Base-by-base conservation (phyloP, 768 basidiomycete species). In the Phanerochaete carnosa region DNA sequence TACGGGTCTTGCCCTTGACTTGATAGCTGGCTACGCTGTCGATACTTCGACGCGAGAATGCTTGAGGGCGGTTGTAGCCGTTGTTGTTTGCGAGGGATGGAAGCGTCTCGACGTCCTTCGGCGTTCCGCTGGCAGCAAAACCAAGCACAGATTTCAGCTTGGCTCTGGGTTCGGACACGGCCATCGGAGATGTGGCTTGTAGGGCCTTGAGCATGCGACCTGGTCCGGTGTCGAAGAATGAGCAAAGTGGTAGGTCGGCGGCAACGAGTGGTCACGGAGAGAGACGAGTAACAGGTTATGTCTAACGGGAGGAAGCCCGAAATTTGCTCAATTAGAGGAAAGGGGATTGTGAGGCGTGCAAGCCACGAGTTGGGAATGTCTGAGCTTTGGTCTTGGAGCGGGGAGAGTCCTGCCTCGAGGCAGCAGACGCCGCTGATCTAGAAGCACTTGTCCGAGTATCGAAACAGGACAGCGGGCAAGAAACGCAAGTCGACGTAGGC, bases 121-220 rank as follows among this genome's bases (percentile, higher is more conserved):
- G 75, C 50, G 72, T 59, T 57, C 76, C 59, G 66, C 64, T 55
- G n/a, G 54, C 54, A 22, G 54, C 65, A 43, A 83, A 74, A 54
- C 81, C 81, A 55, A 84, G 75, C 46, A 80, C 80, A 29, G 79
- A 70, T 68, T 77, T 78, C 70, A 84, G 76, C 68, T 76, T 78
- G 73, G 77, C 77, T 76, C 75, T 80, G 69, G 62, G 46, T 53
- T 60, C 52, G 53, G 49, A 43, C 55, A 57, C 57, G 55, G 65
- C 33, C 61, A 74, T 61, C 29, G 70, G 74, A 62, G 68, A 64
- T 35, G 61, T 62, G 57, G 76, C 33, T 43, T 67, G 63, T 60
- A 76, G 72, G 64, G 73, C 73, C 68, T 73, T 77, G 71, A 74
- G 79, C 79, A 80, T 80, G 61, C 79, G 77, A 76, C 58, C 66